These are phyloP conservation scores for Yamagishiella unicocca DNA, from an alignment of 139 green algal species.

Conservation along the genomic window DNA sequence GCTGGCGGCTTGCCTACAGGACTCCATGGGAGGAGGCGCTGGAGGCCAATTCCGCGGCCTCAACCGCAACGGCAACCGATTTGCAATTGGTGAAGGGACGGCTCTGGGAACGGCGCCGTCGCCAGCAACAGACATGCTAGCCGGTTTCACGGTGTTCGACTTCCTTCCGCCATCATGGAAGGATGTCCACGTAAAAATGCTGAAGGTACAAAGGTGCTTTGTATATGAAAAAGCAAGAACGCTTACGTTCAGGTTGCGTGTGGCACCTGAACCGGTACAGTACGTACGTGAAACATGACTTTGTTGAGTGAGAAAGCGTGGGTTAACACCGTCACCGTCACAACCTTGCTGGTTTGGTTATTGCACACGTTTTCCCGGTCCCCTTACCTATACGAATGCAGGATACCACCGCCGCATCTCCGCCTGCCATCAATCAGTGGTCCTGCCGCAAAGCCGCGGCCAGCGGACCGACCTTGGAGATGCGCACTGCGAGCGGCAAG, in stretches of 20 bases:
- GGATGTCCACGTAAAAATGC: conserved; percentile 18
- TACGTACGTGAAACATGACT: background rate
- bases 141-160: conserved; percentile 16
- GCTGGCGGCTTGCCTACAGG: background rate
- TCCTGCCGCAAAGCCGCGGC: conserved; percentile 14
- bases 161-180: conserved; percentile 32
- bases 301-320: background rate
- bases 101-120: background rate
- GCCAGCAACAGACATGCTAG: conserved; percentile 7
- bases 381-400: background rate
- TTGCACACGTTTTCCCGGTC: background rate
- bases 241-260: background rate
- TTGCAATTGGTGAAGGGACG: background rate
- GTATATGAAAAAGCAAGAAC: too few species aligned
- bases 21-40: background rate
- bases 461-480: conserved; percentile 12
- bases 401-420: background rate
- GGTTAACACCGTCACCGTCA: background rate
- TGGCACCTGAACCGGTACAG: background rate
- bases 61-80: background rate
- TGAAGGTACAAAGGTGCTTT: conserved; percentile 3
- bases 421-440: background rate
- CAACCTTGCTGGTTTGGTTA: background rate
- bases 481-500: background rate
- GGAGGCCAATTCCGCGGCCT: background rate